phyloP scores from a whole-genome alignment of 352 stramenopile genomes.

The Globisporangium spiculum region DNA sequence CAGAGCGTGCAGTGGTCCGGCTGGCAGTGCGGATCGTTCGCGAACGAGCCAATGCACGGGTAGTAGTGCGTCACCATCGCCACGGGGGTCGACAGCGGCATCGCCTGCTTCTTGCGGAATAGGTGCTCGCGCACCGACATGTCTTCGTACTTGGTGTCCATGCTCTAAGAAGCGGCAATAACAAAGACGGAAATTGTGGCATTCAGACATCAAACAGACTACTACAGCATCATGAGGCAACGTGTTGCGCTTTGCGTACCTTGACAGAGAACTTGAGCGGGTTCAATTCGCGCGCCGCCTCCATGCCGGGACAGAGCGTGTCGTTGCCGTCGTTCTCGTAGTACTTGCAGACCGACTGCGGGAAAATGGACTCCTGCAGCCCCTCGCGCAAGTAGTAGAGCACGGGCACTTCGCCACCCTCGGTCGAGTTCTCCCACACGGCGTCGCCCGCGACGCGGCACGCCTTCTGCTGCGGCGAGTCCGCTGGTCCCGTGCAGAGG shows the following conservation, averaged over 20 bases:
- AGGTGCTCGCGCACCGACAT: conserved; percentile 74
- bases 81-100: conserved; percentile 73
- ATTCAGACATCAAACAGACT: neutral
- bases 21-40: conserved; percentile 57
- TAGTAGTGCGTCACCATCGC: conserved; percentile 82
- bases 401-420: conserved; percentile 68
- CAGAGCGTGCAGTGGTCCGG: conserved; percentile 64
- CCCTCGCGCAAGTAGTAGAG: conserved; percentile 80
- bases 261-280: conserved; percentile 67
- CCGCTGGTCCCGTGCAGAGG: conserved; percentile 56
- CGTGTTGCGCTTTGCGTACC: conserved; percentile 19
- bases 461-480: conserved; percentile 66
- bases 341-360: conserved; percentile 69
- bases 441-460: conserved; percentile 67
- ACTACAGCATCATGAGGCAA: too few species aligned
- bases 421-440: conserved; percentile 80
- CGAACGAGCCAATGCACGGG: conserved; percentile 63
- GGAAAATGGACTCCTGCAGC: conserved; percentile 70
- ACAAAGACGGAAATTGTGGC: neutral
- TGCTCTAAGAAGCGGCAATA: conserved; percentile 31
- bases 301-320: conserved; percentile 60
- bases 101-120: conserved; percentile 70
- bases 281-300: conserved; percentile 50
- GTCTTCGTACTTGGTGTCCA: conserved; percentile 81
- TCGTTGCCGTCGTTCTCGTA: conserved; percentile 58